Conservation (phyloP, 345 rosid genomes). For the Durio zibethinus region DNA sequence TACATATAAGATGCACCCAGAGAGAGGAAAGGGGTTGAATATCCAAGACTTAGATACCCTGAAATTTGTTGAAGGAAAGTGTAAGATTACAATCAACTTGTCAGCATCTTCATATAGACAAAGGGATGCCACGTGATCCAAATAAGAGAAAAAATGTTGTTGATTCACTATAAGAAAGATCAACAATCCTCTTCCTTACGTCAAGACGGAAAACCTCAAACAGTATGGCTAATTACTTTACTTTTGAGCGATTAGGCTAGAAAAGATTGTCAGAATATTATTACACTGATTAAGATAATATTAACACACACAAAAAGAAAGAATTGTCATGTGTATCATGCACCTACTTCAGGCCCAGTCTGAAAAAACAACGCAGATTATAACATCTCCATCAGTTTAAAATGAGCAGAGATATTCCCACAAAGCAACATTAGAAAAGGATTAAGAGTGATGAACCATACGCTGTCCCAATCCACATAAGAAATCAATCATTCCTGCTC, state of each 20-base stretch:
- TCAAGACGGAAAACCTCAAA: not conserved
- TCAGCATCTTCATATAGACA: not conserved
- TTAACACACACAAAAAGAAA: not conserved
- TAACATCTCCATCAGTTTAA: not conserved
- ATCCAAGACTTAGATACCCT: constrained; percentile 81
- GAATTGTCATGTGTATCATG: not conserved
- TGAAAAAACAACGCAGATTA: not conserved
- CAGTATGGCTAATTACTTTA: not conserved
- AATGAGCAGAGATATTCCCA: not conserved
- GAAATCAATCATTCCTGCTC: constrained; percentile 88
- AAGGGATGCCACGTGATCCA: not conserved
- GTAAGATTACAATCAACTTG: not conserved
- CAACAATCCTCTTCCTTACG: not conserved
- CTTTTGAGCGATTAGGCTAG: not conserved
- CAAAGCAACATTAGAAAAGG: not conserved
- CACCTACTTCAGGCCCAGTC: not conserved
- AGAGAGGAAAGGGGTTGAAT: constrained; percentile 76
- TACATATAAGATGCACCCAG: constrained; percentile 81
- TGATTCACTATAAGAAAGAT: not conserved
- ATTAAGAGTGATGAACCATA: constrained; percentile 27
- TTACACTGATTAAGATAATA: not conserved
- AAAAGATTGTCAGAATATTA: not conserved
- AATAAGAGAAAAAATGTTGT: not conserved
- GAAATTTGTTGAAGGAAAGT: constrained; percentile 19
- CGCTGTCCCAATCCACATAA: constrained; percentile 77